Percentiles rank a stretch among this genome's conserved stretches.
phyloP scores from a whole-genome alignment of 2,329 filamentous ascomycete genomes.

The Beauveria sp. region DNA sequence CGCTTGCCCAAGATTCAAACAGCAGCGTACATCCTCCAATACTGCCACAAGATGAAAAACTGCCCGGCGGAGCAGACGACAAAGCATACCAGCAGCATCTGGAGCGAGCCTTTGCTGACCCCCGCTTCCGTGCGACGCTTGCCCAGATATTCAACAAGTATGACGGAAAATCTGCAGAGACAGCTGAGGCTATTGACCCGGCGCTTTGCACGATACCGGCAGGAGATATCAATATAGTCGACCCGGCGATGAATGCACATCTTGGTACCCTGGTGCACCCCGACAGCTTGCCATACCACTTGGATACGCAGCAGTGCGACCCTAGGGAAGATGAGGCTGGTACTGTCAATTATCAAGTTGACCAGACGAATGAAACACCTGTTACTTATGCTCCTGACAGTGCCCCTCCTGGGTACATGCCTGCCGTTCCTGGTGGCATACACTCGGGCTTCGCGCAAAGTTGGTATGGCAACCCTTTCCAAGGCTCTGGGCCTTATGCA shows the following conservation, averaged over 20 bases:
- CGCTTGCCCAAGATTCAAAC: conserved; percentile 18
- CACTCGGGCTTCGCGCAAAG: not conserved
- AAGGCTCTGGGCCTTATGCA: not conserved
- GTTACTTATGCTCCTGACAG: not conserved
- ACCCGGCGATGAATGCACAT: not conserved
- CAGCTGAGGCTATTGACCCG: not conserved
- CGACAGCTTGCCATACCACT: not conserved
- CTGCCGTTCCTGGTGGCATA: not conserved
- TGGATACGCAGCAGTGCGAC: not conserved
- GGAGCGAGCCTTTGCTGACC: conserved; percentile 58
- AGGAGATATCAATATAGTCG: not conserved
- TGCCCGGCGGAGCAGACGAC: conserved; percentile 32
- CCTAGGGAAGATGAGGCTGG: not conserved
- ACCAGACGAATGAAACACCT: not conserved
- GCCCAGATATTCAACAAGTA: conserved; percentile 89
- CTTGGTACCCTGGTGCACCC: not conserved
- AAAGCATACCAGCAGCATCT: conserved; percentile 50
- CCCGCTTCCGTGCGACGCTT: conserved; percentile 72
- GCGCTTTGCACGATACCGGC: not conserved
- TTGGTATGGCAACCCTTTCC: conserved; percentile 6
- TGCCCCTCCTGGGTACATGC: not conserved
- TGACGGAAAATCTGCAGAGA: conserved; percentile 45
- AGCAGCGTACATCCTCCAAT: not conserved
- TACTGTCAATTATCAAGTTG: not conserved
- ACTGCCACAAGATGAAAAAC: conserved; percentile 15